Base-by-base conservation (phyloP, 1,139 yeast genomes). In the Candida glucosophila region DNA sequence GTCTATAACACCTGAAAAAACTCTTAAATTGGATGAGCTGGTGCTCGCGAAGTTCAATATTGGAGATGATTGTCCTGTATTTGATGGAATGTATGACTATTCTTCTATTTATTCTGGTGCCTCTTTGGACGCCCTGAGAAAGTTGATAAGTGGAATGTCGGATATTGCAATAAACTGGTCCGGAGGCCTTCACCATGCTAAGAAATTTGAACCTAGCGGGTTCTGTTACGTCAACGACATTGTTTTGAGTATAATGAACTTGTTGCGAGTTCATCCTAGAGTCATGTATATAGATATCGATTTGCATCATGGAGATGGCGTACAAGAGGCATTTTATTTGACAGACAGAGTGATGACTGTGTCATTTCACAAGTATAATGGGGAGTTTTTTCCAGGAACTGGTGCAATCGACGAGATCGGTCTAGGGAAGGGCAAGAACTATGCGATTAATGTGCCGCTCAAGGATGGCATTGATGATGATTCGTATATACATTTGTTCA, bases 81-180 rank as follows among this genome's bases (percentile, higher is more conserved):
- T 90, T 50, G 97, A 88, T 44, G 97, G 97, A 5, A 67, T 90
- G 47, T 90, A 79, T 50, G 93, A 86, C 39, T 88, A 86, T 49
- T 77, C 88, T 32, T 61, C 83, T 7, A 74, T 85, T 10, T 85
- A 88, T 37, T 79, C 96, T 1, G 97, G 97, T 14, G 95, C 95
- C 2, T 79, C 94, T 2, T 58, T 90, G 46, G 97, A 90, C 52
- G 98, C 97, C 2, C 75, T 94, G 10, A 69, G 94, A 13, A 81
- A 88, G 49, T 65, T 90, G 33, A 74, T 81, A 20, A 69, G 77
- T 34, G 86, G 88, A 5, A 86, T 83, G 55, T 77, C 93, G 28
- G 98, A 90, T 48, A 83, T 90, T 30, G 98, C 98, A 18, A 85
- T 90, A 39, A 90, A 90, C 52, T 90, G 95, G 90, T 79, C 93